Conservation (phyloP, 129 eudicot species). For the Erigeron canadensis region DNA sequence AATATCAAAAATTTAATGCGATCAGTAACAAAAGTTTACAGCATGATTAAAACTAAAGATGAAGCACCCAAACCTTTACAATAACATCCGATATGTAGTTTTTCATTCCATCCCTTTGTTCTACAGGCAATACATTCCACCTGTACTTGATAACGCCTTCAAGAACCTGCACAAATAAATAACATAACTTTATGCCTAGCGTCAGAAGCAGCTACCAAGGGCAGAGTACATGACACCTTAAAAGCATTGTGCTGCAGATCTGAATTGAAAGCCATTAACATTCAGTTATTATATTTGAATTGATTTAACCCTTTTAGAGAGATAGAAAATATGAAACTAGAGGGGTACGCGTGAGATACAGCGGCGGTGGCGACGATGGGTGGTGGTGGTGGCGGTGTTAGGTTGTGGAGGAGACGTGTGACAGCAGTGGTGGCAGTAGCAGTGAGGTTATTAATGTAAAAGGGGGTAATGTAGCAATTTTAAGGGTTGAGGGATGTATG, state of each 20-base stretch:
- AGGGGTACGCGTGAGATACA: too few relatives aligned
- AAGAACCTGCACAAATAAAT: constrained; percentile 55
- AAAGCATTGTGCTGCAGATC: not conserved
- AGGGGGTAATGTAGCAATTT: not conserved
- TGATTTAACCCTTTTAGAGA: too few relatives aligned
- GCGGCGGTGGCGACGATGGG: too few relatives aligned
- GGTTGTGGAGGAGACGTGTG: too few relatives aligned
- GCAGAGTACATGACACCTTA: not conserved
- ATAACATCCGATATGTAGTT: constrained; percentile 94
- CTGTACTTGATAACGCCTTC: constrained; percentile 98
- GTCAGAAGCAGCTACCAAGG: constrained; percentile 3
- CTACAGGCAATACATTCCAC: constrained; percentile 96
- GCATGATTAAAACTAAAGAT: not conserved
- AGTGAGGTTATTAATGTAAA: too few relatives aligned
- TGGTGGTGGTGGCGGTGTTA: too few relatives aligned
- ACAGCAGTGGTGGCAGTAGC: too few relatives aligned
- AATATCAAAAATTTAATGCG: not conserved
- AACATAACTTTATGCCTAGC: not conserved
- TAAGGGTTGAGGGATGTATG: too few relatives aligned
- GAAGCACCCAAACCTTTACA: constrained; percentile 60
- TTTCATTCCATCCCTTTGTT: constrained; percentile 99
- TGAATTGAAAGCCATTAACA: not conserved
- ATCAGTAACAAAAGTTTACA: not conserved
- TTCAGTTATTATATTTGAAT: too few relatives aligned
- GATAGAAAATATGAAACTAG: too few relatives aligned